Evolutionary conservation across 108 stramenopile species (phyloP), one percentile per base, ranked within the genome.

Genomic region (Cyclotella sp.): DNA sequence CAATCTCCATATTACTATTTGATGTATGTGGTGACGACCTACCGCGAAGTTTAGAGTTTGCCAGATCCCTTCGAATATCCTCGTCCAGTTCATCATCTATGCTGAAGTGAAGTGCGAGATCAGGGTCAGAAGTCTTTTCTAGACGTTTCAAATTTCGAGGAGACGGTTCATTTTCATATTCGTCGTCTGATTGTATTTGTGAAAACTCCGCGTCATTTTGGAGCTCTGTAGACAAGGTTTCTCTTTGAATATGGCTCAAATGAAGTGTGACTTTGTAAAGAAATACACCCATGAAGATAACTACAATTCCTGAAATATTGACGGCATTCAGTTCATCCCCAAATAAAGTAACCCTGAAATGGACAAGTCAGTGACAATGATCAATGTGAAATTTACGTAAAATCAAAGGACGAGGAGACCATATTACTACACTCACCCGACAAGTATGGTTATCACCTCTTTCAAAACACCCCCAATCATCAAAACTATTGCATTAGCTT

Each of bases 381-480:
- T 22, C 34, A 10, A 11, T 14, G 40, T 40, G 21, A 46, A 44
- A 28, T 49, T 39, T 18, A 11, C 65, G 53, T 43, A 27, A 60
- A 29, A 66, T 22, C 18, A 45, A 47, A 75, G 16, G 51, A n/a
- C 8, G 27, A 55, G 3, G 65, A 42, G 12, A 63, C 26, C 24
- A 24, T 9, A 3, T 19, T 7, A 40, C 13, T 52, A 13, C 54
- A 83, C 85, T 71, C 44, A 88, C 83, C 95, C 96, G 57, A 95
- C 77, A 39, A 90, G 30, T 42, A 96, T 96, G 28, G 93, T 96
- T 27, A 89, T 83, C 58, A 96, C 76, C 70, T 96, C 96, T 70
- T 96, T 96, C 16, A 94, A 72, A 42, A 96, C 96, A 21, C 96
- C 96, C 61, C 96, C 96, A 68, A 96, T 93, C 93, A 93, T 96